A percentile compares a stretch with the other conserved stretches of the same genome.
phyloP scores from a whole-genome alignment of 176 grass and related monocot genomes.

The maize (Zea mays) region Zm-B73-REFERENCE-NAM-5.0 NC_050096.1:266564501-266565000 shows the following conservation, averaged over 20 bases:
- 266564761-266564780: constrained; percentile 84
- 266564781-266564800: constrained; percentile 72
- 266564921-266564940: constrained; percentile 89
- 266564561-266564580: constrained; percentile 85
- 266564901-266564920: constrained; percentile 87
- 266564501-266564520: constrained; percentile 44
- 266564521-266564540: constrained; percentile 41
- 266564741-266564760: constrained; percentile 87
- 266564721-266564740: constrained; percentile 84
- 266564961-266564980: constrained; percentile 66
- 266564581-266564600: constrained; percentile 72
- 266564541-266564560: constrained; percentile 47
- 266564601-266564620: constrained; percentile 75
- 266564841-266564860: constrained; percentile 92
- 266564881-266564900: constrained; percentile 43
- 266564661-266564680: constrained; percentile 75
- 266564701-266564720: constrained; percentile 79
- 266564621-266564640: constrained; percentile 67
- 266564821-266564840: constrained; percentile 96
- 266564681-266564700: constrained; percentile 95
- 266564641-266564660: constrained; percentile 72
- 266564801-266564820: constrained; percentile 77
- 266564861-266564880: constrained; percentile 78
- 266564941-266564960: constrained; percentile 85
- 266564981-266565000: constrained; percentile 71